Conservation (phyloP, 2,329 filamentous ascomycete genomes). For the Xylariaceae sp. region DNA sequence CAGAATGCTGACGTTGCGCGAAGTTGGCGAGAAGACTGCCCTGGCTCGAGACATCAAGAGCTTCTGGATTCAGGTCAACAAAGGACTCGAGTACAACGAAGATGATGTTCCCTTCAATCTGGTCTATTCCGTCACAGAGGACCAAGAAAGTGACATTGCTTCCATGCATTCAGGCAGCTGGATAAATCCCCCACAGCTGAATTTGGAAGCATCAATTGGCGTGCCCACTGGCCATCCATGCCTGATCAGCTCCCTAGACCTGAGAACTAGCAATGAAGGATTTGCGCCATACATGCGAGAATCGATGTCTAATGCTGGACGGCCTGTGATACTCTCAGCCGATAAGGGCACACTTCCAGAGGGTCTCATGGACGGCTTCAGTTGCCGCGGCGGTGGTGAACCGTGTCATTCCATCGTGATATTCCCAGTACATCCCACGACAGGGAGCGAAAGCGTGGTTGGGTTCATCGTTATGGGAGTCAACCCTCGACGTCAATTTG, state of each 20-base stretch:
- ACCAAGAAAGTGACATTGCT: conserved; percentile 67
- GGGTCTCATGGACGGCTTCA: conserved; percentile 63
- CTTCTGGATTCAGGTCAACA: conserved; percentile 71
- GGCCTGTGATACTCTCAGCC: conserved; percentile 66
- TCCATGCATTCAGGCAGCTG: conserved; percentile 69
- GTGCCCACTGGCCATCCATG: conserved; percentile 62
- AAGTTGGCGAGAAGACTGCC: conserved; percentile 73
- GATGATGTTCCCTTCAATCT: conserved; percentile 74
- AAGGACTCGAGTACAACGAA: conserved; percentile 70
- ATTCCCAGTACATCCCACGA: conserved; percentile 76
- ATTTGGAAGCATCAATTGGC: conserved; percentile 71
- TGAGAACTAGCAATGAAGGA: conserved; percentile 66
- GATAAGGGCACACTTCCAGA: conserved; percentile 64
- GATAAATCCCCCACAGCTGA: conserved; percentile 59
- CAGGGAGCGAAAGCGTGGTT: conserved; percentile 65
- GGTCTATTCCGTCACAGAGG: conserved; percentile 72
- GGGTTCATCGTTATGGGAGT: conserved; percentile 78
- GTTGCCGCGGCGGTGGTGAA: conserved; percentile 70
- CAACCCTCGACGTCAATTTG: conserved; percentile 75
- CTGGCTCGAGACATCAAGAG: conserved; percentile 67
- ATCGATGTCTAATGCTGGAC: conserved; percentile 64
- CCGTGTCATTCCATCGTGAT: conserved; percentile 69
- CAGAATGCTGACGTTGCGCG: conserved; percentile 74
- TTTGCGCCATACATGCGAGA: conserved; percentile 76
- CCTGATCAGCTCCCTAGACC: conserved; percentile 61